A percentile compares a stretch with the other conserved stretches of the same genome.
Conservation (phyloP, 768 basidiomycete genomes). For the Pisolithus orientalis region DNA sequence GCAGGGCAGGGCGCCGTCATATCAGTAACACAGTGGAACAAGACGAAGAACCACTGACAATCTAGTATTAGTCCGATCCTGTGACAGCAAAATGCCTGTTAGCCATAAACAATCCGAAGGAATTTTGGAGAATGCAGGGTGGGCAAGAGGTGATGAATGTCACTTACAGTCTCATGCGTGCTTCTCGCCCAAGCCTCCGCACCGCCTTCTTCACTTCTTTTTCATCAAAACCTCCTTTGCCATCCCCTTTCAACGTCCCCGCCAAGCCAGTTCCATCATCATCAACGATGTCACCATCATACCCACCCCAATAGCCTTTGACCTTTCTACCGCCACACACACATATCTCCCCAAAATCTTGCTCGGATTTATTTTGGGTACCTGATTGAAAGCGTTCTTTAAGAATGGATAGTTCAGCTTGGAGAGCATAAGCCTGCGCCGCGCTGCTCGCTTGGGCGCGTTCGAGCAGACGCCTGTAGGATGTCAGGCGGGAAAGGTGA, state of each 20-base stretch:
- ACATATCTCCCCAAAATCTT: conserved; percentile 29
- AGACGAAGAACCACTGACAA: conserved; percentile 9
- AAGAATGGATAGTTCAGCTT: conserved; percentile 70
- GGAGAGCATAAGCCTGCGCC: conserved; percentile 78
- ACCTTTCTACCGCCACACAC: conserved; percentile 56
- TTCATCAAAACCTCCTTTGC: conserved; percentile 59
- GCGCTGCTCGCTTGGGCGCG: conserved; percentile 73
- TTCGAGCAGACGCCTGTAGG: conserved; percentile 76
- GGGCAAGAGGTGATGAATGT: background rate
- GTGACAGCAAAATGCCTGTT: background rate
- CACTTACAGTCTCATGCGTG: conserved; percentile 69
- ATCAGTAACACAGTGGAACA: background rate
- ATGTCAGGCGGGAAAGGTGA: conserved; percentile 53
- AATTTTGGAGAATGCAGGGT: too few relatives aligned
- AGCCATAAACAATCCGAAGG: too few relatives aligned
- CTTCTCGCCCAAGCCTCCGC: conserved; percentile 55
- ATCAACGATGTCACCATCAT: conserved; percentile 40
- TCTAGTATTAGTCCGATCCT: conserved; percentile 27
- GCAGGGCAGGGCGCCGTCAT: conserved; percentile 2
- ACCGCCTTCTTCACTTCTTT: conserved; percentile 60
- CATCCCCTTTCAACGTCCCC: conserved; percentile 41
- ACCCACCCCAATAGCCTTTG: conserved; percentile 71
- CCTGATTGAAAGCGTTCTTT: conserved; percentile 36
- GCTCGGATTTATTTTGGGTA: conserved; percentile 4
- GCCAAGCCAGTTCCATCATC: conserved; percentile 39